Evolutionary conservation across 2,329 filamentous ascomycete genomes (phyloP).

Genomic region (Fusarium beomiforme): DNA sequence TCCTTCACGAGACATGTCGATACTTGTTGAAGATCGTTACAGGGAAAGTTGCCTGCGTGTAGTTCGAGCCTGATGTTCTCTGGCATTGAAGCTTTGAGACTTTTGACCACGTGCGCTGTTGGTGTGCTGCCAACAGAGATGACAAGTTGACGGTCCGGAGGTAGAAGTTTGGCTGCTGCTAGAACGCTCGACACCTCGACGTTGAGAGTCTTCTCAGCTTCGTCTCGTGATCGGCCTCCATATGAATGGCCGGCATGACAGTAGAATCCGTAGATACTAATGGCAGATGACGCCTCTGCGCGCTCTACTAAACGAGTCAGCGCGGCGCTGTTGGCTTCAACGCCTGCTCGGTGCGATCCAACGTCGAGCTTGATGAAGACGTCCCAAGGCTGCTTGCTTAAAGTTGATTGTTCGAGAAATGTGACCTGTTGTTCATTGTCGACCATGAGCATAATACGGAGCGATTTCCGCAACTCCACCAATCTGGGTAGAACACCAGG

Average conservation of each 20-base stretch:
- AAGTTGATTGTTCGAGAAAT: conserved; percentile 40
- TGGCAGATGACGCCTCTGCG: conserved; percentile 42
- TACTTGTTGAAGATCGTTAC: conserved; percentile 53
- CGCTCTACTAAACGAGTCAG: conserved; percentile 43
- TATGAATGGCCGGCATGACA: conserved; percentile 53
- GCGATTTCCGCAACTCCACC: conserved; percentile 39
- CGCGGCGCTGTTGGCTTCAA: conserved; percentile 40
- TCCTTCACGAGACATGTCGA: conserved; percentile 47
- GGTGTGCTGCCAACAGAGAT: conserved; percentile 51
- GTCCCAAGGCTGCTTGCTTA: conserved; percentile 42
- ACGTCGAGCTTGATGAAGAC: conserved; percentile 52
- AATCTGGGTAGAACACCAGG: conserved; percentile 47
- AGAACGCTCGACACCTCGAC: conserved; percentile 47
- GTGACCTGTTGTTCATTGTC: conserved; percentile 49
- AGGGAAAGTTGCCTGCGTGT: conserved; percentile 52
- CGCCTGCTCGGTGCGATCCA: conserved; percentile 49
- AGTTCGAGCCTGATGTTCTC: conserved; percentile 49
- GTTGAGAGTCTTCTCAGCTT: conserved; percentile 45
- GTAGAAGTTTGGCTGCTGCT: conserved; percentile 44
- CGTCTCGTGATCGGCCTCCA: conserved; percentile 42
- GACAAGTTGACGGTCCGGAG: conserved; percentile 40
- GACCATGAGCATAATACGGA: conserved; percentile 51
- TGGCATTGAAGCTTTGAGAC: conserved; percentile 44
- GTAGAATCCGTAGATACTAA: conserved; percentile 50
- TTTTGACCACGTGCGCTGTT: conserved; percentile 49